These are phyloP conservation scores for Plasmodium malariae DNA, from an alignment of 169 alveolate genomes.

Conservation along the genomic window DNA sequence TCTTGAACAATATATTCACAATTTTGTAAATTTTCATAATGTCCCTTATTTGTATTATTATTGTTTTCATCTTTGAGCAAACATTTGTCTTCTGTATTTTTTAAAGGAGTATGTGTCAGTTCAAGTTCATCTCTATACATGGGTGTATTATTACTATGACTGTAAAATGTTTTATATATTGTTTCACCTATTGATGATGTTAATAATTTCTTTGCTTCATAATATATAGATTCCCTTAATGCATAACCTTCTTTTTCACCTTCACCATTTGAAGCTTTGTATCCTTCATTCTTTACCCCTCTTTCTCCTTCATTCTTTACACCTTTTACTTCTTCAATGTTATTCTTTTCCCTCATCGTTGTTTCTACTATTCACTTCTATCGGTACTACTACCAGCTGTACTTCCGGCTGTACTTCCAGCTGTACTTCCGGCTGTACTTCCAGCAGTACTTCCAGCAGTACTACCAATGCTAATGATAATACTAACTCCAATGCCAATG, in stretches of 20 bases:
- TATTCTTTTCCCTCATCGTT: not conserved
- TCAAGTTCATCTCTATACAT: constrained; percentile 28
- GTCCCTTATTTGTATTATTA: not conserved
- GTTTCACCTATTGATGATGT: no score
- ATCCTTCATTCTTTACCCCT: not conserved
- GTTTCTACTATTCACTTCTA: not conserved
- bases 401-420: no score
- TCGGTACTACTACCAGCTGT: not conserved
- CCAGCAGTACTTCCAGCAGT: no score
- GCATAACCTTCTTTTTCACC: not conserved
- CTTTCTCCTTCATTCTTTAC: not conserved
- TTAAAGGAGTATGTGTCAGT: constrained; percentile 3
- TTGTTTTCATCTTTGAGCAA: not conserved
- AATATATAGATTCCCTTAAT: no score
- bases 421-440: no score
- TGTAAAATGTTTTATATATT: constrained; percentile 16
- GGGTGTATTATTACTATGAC: constrained; percentile 18
- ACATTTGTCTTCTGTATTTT: constrained; percentile 17
- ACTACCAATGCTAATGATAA: no score
- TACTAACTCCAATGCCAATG: no score
- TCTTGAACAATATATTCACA: not conserved
- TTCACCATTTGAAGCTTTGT: not conserved
- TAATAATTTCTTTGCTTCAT: no score
- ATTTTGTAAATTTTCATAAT: not conserved
- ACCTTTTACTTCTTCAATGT: not conserved